These are phyloP conservation scores for Pichia scutulata DNA, from an alignment of 805 yeast genomes.

Conservation along the genomic window DNA sequence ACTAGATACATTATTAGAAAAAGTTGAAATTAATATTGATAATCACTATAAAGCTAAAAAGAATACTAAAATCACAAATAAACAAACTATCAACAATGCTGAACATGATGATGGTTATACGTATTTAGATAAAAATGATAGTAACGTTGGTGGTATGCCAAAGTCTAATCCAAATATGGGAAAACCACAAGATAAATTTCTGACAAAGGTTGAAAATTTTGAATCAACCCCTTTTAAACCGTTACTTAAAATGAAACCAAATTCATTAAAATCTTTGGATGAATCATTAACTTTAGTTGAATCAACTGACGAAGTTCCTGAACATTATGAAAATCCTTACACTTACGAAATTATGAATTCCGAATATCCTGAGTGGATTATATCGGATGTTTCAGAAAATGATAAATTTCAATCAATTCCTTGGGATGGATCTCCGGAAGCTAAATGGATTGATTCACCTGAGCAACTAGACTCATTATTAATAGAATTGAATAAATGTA, in stretches of 20 bases:
- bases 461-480: constrained; percentile 50
- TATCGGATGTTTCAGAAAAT: constrained; percentile 29
- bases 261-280: constrained; percentile 51
- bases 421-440: constrained; percentile 48
- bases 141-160: neutral
- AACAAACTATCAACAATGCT: neutral
- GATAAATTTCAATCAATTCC: constrained; percentile 43
- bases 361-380: constrained; percentile 56
- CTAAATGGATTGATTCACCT: constrained; percentile 59
- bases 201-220: constrained; percentile 50
- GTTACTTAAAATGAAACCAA: constrained; percentile 61
- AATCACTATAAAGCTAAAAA: constrained; percentile 24
- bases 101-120: constrained; percentile 28
- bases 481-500: constrained; percentile 37
- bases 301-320: constrained; percentile 36
- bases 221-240: constrained; percentile 75
- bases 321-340: constrained; percentile 77
- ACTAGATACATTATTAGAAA: constrained; percentile 69
- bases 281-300: constrained; percentile 37
- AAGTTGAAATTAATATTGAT: constrained; percentile 64
- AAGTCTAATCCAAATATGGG: constrained; percentile 12
- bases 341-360: constrained; percentile 60
- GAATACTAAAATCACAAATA: neutral
- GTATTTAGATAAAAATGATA: constrained; percentile 49
- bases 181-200: constrained; percentile 68